Conservation (phyloP, 306 rosid genomes). For the Lotus japonicus region DNA sequence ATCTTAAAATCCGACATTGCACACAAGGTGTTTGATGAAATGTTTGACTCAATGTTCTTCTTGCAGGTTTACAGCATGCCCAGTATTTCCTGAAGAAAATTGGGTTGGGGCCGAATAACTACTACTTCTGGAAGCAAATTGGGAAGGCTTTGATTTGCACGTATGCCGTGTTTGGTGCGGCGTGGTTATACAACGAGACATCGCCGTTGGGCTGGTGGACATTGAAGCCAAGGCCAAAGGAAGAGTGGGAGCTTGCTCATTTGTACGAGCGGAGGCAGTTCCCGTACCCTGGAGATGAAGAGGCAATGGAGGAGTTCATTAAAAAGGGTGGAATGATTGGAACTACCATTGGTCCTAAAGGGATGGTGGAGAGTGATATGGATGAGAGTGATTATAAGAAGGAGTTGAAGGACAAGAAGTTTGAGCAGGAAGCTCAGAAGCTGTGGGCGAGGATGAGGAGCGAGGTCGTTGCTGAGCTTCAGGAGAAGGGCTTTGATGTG, state of each 20-base stretch:
- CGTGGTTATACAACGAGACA: conserved; percentile 75
- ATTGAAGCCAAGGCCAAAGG: conserved; percentile 76
- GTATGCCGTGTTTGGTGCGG: conserved; percentile 53
- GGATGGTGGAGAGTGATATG: conserved; percentile 55
- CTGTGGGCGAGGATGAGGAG: conserved; percentile 87
- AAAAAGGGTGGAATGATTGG: conserved; percentile 90
- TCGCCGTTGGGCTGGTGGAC: conserved; percentile 99
- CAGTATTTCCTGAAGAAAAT: conserved; percentile 50
- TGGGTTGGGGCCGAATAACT: conserved; percentile 63
- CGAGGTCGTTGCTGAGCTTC: conserved; percentile 82
- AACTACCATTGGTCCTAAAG: conserved; percentile 77
- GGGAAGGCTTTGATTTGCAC: conserved; percentile 65
- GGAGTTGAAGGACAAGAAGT: conserved; percentile 65
- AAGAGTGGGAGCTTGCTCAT: conserved; percentile 79
- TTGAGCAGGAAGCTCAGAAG: conserved; percentile 77
- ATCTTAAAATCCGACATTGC: neutral
- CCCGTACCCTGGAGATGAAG: conserved; percentile 84
- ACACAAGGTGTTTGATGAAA: conserved; percentile 27
- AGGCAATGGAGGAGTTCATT: conserved; percentile 87
- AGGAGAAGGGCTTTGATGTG: conserved; percentile 68
- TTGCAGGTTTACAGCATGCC: conserved; percentile 42
- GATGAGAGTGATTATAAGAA: conserved; percentile 59
- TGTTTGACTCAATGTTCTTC: neutral
- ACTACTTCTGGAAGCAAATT: neutral
- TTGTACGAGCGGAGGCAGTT: conserved; percentile 65